A percentile compares a stretch with the other conserved stretches of the same genome.
Conservation (phyloP, 2,329 filamentous ascomycete species). For the Diaporthe citri region DNA sequence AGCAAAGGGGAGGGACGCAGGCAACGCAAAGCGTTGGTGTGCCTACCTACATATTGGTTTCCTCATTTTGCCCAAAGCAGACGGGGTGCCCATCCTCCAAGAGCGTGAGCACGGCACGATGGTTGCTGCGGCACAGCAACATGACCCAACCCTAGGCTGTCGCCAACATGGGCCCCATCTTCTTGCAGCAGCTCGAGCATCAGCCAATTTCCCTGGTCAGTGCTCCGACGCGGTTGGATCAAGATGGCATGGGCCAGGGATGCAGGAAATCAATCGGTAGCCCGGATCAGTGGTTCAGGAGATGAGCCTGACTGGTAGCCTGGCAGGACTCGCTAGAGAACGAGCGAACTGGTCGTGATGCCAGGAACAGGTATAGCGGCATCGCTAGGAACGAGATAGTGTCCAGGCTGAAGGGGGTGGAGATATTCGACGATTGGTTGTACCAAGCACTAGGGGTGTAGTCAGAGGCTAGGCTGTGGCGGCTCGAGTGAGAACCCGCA, state of each 20-base stretch:
- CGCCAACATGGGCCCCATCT: slow-evolving; percentile 16
- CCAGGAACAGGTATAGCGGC: slow-evolving; percentile 30
- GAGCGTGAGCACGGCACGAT: slow-evolving; percentile 18
- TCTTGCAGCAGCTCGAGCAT: slow-evolving; percentile 25
- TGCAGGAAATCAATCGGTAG: background rate
- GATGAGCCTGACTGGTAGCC: slow-evolving; percentile 10
- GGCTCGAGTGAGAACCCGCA: slow-evolving; percentile 13
- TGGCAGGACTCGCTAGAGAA: background rate
- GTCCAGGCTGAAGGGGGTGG: slow-evolving; percentile 1
- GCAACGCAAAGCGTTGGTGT: slow-evolving; percentile 9
- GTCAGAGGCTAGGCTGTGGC: slow-evolving; percentile 22
- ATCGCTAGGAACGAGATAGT: slow-evolving; percentile 33
- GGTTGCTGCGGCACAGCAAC: slow-evolving; percentile 6
- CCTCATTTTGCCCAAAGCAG: slow-evolving; percentile 15
- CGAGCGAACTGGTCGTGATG: background rate
- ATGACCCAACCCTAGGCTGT: slow-evolving; percentile 11
- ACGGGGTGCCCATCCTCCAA: background rate
- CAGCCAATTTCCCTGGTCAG: slow-evolving; percentile 19
- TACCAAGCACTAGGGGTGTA: background rate
- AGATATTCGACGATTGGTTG: slow-evolving; percentile 17
- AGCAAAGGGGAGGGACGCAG: slow-evolving; percentile 13
- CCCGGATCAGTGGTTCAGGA: slow-evolving; percentile 17
- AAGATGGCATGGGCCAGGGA: background rate
- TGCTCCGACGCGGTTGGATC: background rate
- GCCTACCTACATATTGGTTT: slow-evolving; percentile 33